phyloP scores from a whole-genome alignment of 2,329 filamentous ascomycete genomes.

The Westerdykella ornata region DNA sequence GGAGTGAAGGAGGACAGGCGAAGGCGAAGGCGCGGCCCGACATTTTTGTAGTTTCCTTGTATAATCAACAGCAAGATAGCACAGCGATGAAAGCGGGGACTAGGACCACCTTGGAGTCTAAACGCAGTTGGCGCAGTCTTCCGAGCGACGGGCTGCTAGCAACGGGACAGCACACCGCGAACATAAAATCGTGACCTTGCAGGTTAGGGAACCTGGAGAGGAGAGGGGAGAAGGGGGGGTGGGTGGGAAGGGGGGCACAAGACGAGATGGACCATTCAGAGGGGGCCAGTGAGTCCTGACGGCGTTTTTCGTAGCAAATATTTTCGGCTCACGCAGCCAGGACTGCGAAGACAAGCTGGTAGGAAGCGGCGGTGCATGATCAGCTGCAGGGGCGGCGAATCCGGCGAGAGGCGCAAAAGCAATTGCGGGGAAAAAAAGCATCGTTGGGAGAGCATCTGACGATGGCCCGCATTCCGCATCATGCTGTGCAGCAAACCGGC shows the following conservation, averaged over 20 bases:
- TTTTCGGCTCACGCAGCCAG: constrained; percentile 27
- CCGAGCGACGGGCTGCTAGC: constrained; percentile 20
- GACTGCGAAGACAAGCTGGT: constrained; percentile 21
- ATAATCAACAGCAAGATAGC: constrained; percentile 15
- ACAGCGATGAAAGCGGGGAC: constrained; percentile 24
- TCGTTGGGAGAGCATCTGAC: background rate
- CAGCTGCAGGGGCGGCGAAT: constrained; percentile 36
- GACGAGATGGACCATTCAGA: constrained; percentile 18
- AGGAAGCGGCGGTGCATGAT: constrained; percentile 37
- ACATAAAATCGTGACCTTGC: constrained; percentile 17
- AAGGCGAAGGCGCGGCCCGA: constrained; percentile 17
- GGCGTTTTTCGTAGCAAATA: constrained; percentile 17
- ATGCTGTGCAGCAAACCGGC: background rate
- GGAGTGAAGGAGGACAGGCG: constrained; percentile 2
- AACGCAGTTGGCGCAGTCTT: constrained; percentile 31
- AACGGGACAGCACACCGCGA: constrained; percentile 29
- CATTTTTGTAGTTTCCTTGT: constrained; percentile 19
- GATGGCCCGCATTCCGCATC: background rate
- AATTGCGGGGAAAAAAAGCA: constrained; percentile 33
- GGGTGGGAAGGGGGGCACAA: background rate
- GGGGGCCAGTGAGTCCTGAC: constrained; percentile 26
- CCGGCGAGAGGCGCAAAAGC: constrained; percentile 27
- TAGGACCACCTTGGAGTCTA: constrained; percentile 26
- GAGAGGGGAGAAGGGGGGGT: too few relatives aligned
- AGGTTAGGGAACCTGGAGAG: too few relatives aligned